Base-by-base conservation (phyloP, 371 early-diverging fungal species). In the Basidiobolus heterosporus region DNA sequence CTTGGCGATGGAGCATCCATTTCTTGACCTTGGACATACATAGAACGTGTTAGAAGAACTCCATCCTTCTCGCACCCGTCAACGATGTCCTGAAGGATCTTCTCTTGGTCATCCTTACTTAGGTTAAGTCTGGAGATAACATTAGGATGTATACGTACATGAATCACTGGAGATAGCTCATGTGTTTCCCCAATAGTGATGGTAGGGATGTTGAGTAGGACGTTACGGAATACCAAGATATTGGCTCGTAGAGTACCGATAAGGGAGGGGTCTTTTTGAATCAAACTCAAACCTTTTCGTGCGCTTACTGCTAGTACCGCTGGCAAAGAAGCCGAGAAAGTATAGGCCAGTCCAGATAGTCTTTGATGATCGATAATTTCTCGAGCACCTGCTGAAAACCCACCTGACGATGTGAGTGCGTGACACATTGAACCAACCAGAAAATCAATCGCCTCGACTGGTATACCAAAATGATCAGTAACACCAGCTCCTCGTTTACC, bases 291-390 rank as follows among this genome's bases (percentile, higher is more conserved):
- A 9, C 30, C 30, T 30, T 30, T 30, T 5, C 30, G 30, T 9
- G 30, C 30, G 9, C 30, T 30, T 9, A 30, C 30, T 30, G 98
- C 78, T 9, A 99, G 65, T 68, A 93, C 85, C 16, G 93, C 93
- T 6, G 99, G 99, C 36, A 99, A 75, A 9, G 98, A 88, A 3
- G 99, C 99, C 20, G 98, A 98, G 67, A 91, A 99, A 50, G 88
- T 88, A 64, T 98, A 99, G 0, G 91, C 85, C 15, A 71, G 67
- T 7, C 95, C 92, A 9, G 89, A 86, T 3, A 99, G 74, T 42
- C 97, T 78, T 57, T 77, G 86, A 67, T 98, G 94, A 52, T 97
- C 96, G 15, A 91, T 73, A 35, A 93, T 79, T 48, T 90, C 87
- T 49, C 68, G 72, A 48, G 75, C 70, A 16, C 92, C 91, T 46